Evolutionary conservation across 139 green algal genomes (phyloP).

Genomic region (Pseudopediastrum boryanum): DNA sequence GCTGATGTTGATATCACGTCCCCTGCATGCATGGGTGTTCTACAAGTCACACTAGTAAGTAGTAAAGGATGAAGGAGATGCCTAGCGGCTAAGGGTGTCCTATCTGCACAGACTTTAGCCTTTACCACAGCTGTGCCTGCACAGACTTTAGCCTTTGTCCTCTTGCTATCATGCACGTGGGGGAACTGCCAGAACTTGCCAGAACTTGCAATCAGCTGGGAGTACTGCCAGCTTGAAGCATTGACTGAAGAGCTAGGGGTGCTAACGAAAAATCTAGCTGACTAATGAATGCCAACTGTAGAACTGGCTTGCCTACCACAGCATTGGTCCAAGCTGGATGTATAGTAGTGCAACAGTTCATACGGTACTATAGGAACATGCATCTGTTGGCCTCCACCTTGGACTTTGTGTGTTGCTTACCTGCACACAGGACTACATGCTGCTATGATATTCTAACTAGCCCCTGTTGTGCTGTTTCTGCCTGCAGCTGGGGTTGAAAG

Average conservation of each 20-base stretch:
- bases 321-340: neutral
- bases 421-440: neutral
- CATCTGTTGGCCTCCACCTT: neutral
- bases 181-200: neutral
- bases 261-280: no score
- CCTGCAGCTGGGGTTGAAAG: constrained; percentile 34
- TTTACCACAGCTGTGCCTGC: neutral
- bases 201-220: neutral
- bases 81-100: no score
- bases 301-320: neutral
- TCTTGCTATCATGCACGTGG: no score
- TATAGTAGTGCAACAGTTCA: neutral
- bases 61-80: no score
- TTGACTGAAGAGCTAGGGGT: no score
- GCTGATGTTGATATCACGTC: constrained; percentile 1
- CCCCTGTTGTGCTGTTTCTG: neutral
- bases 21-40: neutral
- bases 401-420: neutral
- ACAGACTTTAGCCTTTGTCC: neutral
- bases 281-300: no score
- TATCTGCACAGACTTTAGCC: neutral
- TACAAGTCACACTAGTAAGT: constrained; percentile 33
- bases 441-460: neutral
- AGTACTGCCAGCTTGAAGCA: neutral
- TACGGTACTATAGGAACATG: neutral